Conservation (phyloP, 1,284 basidiomycete species). For the Sparassis latifolia region DNA sequence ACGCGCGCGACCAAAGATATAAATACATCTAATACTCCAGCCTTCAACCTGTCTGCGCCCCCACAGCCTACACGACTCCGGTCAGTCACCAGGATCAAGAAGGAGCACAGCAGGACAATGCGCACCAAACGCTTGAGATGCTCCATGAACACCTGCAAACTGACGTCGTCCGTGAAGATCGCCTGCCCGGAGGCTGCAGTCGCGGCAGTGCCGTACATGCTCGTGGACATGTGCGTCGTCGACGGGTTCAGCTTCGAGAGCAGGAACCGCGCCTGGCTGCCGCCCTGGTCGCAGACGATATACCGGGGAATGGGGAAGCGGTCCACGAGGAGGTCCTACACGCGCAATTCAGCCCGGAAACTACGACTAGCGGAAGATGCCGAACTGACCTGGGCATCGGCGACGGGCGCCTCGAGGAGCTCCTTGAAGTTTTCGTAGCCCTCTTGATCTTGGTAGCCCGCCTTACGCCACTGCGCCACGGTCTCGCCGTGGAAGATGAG, state of each 20-base stretch:
- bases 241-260: constrained; percentile 96
- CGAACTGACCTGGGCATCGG: constrained; percentile 60
- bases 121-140: constrained; percentile 83
- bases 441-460: constrained; percentile 99
- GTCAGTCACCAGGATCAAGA: constrained; percentile 4
- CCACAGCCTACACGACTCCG: constrained; percentile 45
- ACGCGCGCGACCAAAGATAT: no score
- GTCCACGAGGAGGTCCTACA: constrained; percentile 87
- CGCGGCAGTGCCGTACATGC: constrained; percentile 74
- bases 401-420: constrained; percentile 79
- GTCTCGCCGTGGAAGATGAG: constrained; percentile 99
- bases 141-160: constrained; percentile 95
- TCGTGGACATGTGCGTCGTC: constrained; percentile 92
- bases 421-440: constrained; percentile 99
- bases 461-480: constrained; percentile 96
- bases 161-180: constrained; percentile 99
- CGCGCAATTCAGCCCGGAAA: background rate
- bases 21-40: no score
- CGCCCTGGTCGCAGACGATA: constrained; percentile 97
- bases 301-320: constrained; percentile 97
- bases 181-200: constrained; percentile 74
- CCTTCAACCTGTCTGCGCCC: constrained; percentile 57
- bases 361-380: background rate
- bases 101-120: constrained; percentile 6
- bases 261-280: constrained; percentile 96